Evolutionary conservation across 176 grass and related monocot species (phyloP).

Genomic region (Oryza nivara): DNA sequence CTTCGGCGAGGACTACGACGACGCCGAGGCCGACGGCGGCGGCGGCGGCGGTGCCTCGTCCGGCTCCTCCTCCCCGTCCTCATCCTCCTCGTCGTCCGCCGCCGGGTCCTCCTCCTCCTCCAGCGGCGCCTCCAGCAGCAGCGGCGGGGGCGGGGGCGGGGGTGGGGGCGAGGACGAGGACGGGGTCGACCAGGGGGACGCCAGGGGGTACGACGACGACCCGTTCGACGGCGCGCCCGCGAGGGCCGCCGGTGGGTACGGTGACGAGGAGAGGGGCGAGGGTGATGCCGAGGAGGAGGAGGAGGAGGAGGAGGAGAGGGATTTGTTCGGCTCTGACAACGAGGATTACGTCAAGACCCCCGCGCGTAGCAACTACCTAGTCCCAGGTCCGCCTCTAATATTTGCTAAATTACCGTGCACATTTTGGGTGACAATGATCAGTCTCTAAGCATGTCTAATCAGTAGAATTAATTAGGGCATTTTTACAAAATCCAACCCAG

Average conservation of each 20-base stretch:
- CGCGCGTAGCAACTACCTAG: conserved; percentile 64
- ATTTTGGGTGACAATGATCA: neutral
- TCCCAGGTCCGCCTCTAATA: conserved; percentile 61
- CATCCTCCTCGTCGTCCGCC: conserved; percentile 79
- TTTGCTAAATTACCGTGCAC: neutral
- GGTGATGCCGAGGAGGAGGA: conserved; percentile 24
- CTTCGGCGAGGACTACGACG: conserved; percentile 66
- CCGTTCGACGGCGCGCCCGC: conserved; percentile 37
- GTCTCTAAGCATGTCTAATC: neutral
- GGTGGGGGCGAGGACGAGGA: conserved; percentile 49
- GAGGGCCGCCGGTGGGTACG: conserved; percentile 23
- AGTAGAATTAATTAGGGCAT: neutral
- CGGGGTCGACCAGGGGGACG: conserved; percentile 46
- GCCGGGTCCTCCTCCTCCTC: conserved; percentile 66
- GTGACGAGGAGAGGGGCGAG: conserved; percentile 37
- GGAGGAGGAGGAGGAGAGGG: conserved; percentile 62
- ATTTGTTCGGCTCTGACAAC: conserved; percentile 96
- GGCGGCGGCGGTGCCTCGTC: conserved; percentile 70
- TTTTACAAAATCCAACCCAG: neutral
- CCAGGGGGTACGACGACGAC: conserved; percentile 55
- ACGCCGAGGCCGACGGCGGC: conserved; percentile 41
- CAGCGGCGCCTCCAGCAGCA: conserved; percentile 56
- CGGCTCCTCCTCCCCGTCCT: conserved; percentile 76
- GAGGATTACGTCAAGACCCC: conserved; percentile 81
- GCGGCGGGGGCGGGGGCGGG: conserved; percentile 45